Evolutionary conservation across 1,284 basidiomycete species (phyloP), one percentile per base, ranked within the genome.

Genomic region (Ustilago nuda): DNA sequence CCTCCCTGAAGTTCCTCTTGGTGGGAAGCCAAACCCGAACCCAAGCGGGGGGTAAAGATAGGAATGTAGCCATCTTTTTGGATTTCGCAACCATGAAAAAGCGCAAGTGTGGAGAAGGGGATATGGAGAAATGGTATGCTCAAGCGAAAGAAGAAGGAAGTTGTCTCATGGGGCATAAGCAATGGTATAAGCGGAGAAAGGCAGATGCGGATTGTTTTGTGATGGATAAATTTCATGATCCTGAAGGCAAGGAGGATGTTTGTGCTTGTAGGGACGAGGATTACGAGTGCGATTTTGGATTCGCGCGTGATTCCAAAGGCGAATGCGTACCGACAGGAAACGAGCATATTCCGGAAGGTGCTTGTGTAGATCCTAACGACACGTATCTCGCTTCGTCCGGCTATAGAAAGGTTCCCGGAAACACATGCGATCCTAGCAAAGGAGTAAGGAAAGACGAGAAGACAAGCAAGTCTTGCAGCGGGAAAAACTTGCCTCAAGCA

Each of bases 151-250:
- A 88, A 45, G 89, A 89, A 6, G 89, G 89, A n/a, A 58, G 59
- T 46, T 99, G 96, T 87, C 87, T 99, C 30, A 95, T 99, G 94
- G 96, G 96, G 2, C 94, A 94, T 85, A 95, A 93, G 92, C 96
- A 98, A 92, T 98, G 92, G 91, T 99, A 97, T 86, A 89, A 87
- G 68, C 91, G 96, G 32, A 90, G 95, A 82, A 98, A 94, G 87
- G 85, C 90, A 0, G 90, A 93, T 72, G 93, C 92, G 1, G 88
- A 94, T 75, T 99, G 96, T 82, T 95, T 93, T 76, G 92, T 99
- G n/a, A 93, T 92, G 7, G 89, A 95, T 76, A 94, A 98, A 87
- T 85, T 85, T 67, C 88, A 82, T 66, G 84, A 85, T 52, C 83
- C 83, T 3, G 73, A 72, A 13, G 79, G 89, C 35, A 90, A 92